Conservation (phyloP, 345 rosid genomes). For the Camelina hispida region DNA sequence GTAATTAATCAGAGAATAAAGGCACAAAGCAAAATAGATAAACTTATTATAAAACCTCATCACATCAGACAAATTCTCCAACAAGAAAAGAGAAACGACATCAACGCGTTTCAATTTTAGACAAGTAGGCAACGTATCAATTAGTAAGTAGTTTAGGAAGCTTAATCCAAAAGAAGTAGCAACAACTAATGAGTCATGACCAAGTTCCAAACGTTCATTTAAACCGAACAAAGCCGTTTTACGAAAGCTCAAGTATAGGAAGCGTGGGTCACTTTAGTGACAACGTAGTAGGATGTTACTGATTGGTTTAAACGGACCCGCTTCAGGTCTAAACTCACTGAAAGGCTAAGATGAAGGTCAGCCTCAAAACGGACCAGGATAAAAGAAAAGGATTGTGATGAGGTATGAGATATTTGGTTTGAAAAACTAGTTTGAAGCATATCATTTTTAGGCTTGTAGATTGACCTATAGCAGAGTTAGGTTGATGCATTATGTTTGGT, state of each 20-base stretch:
- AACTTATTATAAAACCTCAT: neutral
- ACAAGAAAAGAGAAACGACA: slow-evolving; percentile 1
- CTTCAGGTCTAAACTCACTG: neutral
- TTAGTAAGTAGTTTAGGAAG: slow-evolving; percentile 18
- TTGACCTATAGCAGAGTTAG: no score
- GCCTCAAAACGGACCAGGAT: neutral
- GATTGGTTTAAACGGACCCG: neutral
- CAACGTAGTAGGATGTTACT: neutral
- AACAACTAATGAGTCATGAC: neutral
- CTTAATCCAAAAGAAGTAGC: slow-evolving; percentile 3
- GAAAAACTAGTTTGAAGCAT: neutral
- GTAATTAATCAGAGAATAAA: slow-evolving; percentile 22
- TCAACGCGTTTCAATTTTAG: neutral
- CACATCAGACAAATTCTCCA: neutral
- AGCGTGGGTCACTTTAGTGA: neutral
- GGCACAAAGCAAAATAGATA: slow-evolving; percentile 6
- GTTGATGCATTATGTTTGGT: neutral
- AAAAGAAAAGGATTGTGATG: neutral
- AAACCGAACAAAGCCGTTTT: neutral
- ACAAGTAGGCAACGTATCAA: slow-evolving; percentile 1
- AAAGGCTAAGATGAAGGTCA: neutral
- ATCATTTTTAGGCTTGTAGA: neutral
- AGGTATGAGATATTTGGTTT: neutral
- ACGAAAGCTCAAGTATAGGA: neutral
- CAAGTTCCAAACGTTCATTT: no score